Percentiles rank a stretch among this genome's conserved stretches.
Conservation (phyloP, 805 yeast species). For the Jamesozyma jinghongensis region DNA sequence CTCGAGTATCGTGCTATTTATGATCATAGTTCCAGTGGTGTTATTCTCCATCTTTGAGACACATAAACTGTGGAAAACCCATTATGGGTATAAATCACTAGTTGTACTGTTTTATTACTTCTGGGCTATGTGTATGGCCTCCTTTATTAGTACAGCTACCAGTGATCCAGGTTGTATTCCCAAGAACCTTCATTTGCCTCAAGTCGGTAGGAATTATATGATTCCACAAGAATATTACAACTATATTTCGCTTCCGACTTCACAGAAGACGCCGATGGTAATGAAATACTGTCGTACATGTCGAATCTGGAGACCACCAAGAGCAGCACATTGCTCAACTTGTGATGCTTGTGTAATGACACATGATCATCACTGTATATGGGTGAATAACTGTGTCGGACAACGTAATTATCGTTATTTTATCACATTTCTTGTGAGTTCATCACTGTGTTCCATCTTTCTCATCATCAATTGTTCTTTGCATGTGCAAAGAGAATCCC, state of each 20-base stretch:
- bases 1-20: conserved; percentile 30
- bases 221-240: conserved; percentile 53
- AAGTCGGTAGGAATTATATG: conserved; percentile 13
- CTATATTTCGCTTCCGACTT: conserved; percentile 41
- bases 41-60: conserved; percentile 46
- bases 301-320: conserved; percentile 64
- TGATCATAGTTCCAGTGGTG: conserved; percentile 39
- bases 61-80: conserved; percentile 16
- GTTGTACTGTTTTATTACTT: conserved; percentile 51
- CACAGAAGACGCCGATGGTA: conserved; percentile 14
- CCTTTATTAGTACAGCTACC: conserved; percentile 46
- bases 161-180: conserved; percentile 69
- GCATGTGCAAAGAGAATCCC: conserved; percentile 13
- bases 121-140: conserved; percentile 42
- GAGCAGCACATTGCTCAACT: conserved; percentile 64
- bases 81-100: conserved; percentile 15
- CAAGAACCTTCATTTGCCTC: conserved; percentile 50
- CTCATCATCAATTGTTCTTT: conserved; percentile 18
- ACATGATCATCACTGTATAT: conserved; percentile 64
- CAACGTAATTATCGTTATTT: conserved; percentile 60
- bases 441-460: conserved; percentile 26
- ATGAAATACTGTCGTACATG: conserved; percentile 60
- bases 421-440: conserved; percentile 38
- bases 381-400: conserved; percentile 73
- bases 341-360: conserved; percentile 56